phyloP scores from a whole-genome alignment of 2,329 filamentous ascomycete genomes.

The Clarireedia monteithiana region DNA sequence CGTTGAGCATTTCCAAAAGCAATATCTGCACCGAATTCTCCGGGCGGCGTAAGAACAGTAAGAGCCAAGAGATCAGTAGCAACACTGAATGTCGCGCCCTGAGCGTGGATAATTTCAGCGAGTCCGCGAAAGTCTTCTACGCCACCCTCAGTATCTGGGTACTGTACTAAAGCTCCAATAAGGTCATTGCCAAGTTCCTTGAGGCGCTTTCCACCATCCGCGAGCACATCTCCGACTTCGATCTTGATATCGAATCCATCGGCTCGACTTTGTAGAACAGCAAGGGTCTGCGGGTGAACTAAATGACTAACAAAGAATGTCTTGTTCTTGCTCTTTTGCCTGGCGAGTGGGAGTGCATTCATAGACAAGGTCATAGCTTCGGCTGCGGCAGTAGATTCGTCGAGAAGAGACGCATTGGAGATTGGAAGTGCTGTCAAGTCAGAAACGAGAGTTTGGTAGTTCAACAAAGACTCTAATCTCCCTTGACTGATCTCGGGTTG shows the following conservation, averaged over 20 bases:
- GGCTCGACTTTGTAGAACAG: conserved; percentile 76
- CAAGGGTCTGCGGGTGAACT: conserved; percentile 78
- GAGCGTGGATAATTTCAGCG: conserved; percentile 68
- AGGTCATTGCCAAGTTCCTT: conserved; percentile 72
- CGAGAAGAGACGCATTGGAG: conserved; percentile 82
- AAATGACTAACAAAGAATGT: conserved; percentile 76
- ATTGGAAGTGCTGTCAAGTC: conserved; percentile 84
- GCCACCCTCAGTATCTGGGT: conserved; percentile 81
- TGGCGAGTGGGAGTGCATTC: conserved; percentile 62
- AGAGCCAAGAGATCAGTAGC: conserved; percentile 85
- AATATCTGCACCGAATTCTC: conserved; percentile 91
- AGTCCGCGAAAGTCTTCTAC: conserved; percentile 67
- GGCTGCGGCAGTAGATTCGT: conserved; percentile 86
- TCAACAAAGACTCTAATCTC: conserved; percentile 81
- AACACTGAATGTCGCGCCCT: conserved; percentile 73
- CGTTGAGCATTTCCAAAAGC: conserved; percentile 90
- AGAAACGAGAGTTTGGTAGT: conserved; percentile 89
- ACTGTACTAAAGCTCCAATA: conserved; percentile 88
- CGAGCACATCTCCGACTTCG: conserved; percentile 62
- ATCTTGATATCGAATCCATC: conserved; percentile 87
- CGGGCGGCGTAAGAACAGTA: conserved; percentile 80
- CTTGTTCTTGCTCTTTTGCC: conserved; percentile 68
- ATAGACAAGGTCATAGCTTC: conserved; percentile 94
- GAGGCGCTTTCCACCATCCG: conserved; percentile 55
- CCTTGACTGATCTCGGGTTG: conserved; percentile 97